Conservation (phyloP, 2,329 filamentous ascomycete genomes). For the Hymenoscyphus albidus region DNA sequence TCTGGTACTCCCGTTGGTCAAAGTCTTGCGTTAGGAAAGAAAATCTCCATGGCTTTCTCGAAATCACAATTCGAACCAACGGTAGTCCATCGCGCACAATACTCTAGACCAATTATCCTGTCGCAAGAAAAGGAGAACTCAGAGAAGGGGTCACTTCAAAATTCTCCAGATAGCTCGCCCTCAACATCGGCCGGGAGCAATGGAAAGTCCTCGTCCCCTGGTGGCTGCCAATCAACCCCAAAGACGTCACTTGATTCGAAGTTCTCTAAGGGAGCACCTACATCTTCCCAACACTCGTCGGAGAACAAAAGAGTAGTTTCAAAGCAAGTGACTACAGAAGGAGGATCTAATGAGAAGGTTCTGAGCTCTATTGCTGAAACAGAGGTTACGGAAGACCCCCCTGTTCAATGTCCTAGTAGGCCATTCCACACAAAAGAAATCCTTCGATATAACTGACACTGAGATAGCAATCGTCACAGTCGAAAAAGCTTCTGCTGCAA, state of each 20-base stretch:
- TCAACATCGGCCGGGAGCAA: constrained; percentile 28
- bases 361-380: constrained; percentile 32
- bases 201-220: constrained; percentile 30
- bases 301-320: constrained; percentile 28
- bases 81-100: constrained; percentile 40
- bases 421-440: background rate
- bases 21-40: constrained; percentile 25
- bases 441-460: background rate
- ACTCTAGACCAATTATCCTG: constrained; percentile 37
- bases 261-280: constrained; percentile 27
- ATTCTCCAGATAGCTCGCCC: constrained; percentile 25
- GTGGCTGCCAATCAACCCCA: constrained; percentile 31
- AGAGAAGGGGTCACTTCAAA: constrained; percentile 32
- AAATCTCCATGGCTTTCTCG: constrained; percentile 41
- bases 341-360: constrained; percentile 23
- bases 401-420: constrained; percentile 27
- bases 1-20: constrained; percentile 17
- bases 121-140: constrained; percentile 35
- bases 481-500: constrained; percentile 75
- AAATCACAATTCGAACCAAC: constrained; percentile 41
- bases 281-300: constrained; percentile 28
- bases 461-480: constrained; percentile 51
- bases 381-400: constrained; percentile 25
- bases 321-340: constrained; percentile 21
- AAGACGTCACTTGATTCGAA: constrained; percentile 42